Percentiles rank a stretch among this genome's conserved stretches.
These are phyloP conservation scores for Kodamaea fukazawae DNA, from an alignment of 805 yeast genomes.

Conservation along the genomic window DNA sequence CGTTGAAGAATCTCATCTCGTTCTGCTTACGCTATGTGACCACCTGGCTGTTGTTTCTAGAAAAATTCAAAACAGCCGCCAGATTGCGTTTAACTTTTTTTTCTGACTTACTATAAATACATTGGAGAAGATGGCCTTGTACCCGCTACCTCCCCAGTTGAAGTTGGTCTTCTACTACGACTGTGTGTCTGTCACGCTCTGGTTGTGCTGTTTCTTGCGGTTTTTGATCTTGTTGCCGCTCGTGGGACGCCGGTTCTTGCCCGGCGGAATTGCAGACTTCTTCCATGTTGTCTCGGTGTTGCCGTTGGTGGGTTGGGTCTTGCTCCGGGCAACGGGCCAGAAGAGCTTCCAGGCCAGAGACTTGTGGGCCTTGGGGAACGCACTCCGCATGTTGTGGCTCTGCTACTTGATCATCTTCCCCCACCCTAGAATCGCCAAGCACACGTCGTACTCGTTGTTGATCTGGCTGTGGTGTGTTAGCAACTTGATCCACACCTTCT, in stretches of 20 bases:
- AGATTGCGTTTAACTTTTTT: not conserved
- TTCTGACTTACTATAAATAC: not conserved
- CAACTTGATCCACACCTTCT: conserved; percentile 31
- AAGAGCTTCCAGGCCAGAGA: conserved; percentile 11
- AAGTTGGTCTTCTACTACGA: conserved; percentile 35
- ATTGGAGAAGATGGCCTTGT: conserved; percentile 27
- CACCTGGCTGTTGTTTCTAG: not conserved
- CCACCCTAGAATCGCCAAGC: conserved; percentile 42
- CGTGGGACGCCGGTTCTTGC: conserved; percentile 62
- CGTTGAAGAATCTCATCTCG: not conserved
- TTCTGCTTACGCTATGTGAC: too few species aligned
- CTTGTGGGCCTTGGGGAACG: conserved; percentile 30
- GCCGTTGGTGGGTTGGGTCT: conserved; percentile 23
- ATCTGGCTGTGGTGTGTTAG: conserved; percentile 37
- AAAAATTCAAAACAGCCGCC: not conserved
- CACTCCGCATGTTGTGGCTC: conserved; percentile 34
- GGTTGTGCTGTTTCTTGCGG: conserved; percentile 50
- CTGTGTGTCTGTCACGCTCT: conserved; percentile 37
- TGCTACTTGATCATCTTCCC: conserved; percentile 43
- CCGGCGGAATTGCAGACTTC: conserved; percentile 72
- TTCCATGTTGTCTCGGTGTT: conserved; percentile 41
- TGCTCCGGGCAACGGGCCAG: conserved; percentile 15
- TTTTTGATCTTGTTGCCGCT: conserved; percentile 55
- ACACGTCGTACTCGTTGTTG: conserved; percentile 38
- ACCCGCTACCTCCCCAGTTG: conserved; percentile 34